Percentiles rank a stretch among this genome's conserved stretches.
These are phyloP conservation scores for Saccharomyces pastorianus DNA, from an alignment of 1,139 yeast genomes.

Conservation along the genomic window DNA sequence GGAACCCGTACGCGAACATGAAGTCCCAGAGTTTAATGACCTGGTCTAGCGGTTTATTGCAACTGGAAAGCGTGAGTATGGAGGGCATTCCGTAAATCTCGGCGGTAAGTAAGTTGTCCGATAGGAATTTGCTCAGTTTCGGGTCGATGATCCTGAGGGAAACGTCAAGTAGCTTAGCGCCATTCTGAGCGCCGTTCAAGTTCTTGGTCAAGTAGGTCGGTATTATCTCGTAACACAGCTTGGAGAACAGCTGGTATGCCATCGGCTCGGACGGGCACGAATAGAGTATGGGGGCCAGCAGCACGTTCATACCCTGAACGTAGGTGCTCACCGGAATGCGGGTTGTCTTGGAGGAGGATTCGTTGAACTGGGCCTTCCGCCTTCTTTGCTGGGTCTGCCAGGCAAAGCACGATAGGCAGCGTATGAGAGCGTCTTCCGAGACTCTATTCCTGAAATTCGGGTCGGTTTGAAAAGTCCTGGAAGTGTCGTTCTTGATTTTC, in stretches of 20 bases:
- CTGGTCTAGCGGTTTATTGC: slow-evolving; percentile 77
- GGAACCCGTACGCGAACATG: slow-evolving; percentile 83
- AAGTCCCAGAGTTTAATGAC: slow-evolving; percentile 84
- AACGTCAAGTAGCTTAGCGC: slow-evolving; percentile 57
- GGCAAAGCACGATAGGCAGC: slow-evolving; percentile 71
- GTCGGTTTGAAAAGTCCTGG: slow-evolving; percentile 78
- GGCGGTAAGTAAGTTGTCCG: slow-evolving; percentile 46
- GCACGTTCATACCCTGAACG: slow-evolving; percentile 87
- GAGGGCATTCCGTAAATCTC: slow-evolving; percentile 88
- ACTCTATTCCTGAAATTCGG: slow-evolving; percentile 57
- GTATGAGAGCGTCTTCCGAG: slow-evolving; percentile 55
- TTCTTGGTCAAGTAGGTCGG: slow-evolving; percentile 77
- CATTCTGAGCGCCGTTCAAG: slow-evolving; percentile 77
- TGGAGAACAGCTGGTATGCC: slow-evolving; percentile 59
- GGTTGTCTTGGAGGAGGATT: too few relatives aligned
- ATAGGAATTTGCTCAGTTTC: slow-evolving; percentile 50
- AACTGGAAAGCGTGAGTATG: slow-evolving; percentile 77
- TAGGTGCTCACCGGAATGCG: slow-evolving; percentile 38
- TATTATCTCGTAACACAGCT: slow-evolving; percentile 40
- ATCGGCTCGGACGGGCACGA: slow-evolving; percentile 77
- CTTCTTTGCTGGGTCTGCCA: slow-evolving; percentile 34
- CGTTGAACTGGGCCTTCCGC: not conserved
- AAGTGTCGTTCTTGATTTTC: slow-evolving; percentile 81
- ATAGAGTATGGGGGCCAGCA: slow-evolving; percentile 78
- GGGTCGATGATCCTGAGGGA: slow-evolving; percentile 71